phyloP scores from a whole-genome alignment of 306 rosid genomes.

The Fragaria iinumae region DNA sequence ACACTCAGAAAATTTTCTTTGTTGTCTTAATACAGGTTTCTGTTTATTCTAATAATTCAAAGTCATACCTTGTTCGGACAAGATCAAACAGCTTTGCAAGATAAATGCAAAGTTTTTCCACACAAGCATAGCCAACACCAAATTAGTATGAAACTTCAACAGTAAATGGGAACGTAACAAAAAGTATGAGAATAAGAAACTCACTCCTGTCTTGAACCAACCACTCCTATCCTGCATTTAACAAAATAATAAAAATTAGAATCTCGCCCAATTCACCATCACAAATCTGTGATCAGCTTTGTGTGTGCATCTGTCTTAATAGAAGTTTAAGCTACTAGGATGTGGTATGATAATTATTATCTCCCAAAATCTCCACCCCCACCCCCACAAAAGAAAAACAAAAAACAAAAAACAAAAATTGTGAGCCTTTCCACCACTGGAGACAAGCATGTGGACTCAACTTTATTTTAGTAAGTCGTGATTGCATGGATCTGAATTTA shows the following conservation, averaged over 20 bases:
- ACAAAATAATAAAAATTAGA: slow-evolving; percentile 3
- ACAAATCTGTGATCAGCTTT: not conserved
- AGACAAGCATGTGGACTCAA: not conserved
- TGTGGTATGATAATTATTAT: not conserved
- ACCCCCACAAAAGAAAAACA: too few species aligned
- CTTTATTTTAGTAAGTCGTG: not conserved
- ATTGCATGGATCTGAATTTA: not conserved
- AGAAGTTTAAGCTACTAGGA: not conserved
- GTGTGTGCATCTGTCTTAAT: not conserved
- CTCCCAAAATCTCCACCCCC: not conserved
- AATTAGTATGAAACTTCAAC: not conserved
- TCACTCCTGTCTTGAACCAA: slow-evolving; percentile 58
- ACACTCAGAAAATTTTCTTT: not conserved
- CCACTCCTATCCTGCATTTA: slow-evolving; percentile 57
- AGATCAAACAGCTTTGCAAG: not conserved
- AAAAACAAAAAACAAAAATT: not conserved
- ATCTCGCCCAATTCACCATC: not conserved
- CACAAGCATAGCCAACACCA: not conserved
- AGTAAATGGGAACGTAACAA: not conserved
- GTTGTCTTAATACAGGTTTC: not conserved
- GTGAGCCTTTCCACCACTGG: not conserved
- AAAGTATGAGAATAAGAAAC: slow-evolving; percentile 33
- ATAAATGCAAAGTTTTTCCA: not conserved
- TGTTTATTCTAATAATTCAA: not conserved
- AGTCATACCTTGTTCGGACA: not conserved